phyloP scores from a whole-genome alignment of 352 stramenopile species.

The Phytopythium helicoides region DNA sequence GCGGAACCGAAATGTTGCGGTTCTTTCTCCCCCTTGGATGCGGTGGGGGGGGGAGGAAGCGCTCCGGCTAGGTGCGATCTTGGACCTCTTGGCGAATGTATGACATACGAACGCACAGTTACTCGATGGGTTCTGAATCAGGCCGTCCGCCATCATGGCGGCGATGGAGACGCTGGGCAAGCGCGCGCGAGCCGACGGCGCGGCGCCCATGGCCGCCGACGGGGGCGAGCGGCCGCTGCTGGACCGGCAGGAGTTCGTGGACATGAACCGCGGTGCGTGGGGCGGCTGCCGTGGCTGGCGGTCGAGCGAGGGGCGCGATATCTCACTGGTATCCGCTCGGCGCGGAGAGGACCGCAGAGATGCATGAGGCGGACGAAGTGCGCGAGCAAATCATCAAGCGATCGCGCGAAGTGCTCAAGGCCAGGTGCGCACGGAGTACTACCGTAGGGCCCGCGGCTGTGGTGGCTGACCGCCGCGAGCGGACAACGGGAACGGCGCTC shows the following conservation, averaged over 20 bases:
- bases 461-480: background rate
- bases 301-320: background rate
- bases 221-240: conserved; percentile 16
- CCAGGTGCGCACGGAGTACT: conserved; percentile 35
- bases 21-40: conserved; percentile 1
- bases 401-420: conserved; percentile 94
- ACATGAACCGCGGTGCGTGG: conserved; percentile 44
- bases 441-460: no score
- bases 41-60: background rate
- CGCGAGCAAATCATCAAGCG: conserved; percentile 95
- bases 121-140: no score
- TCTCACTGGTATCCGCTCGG: no score
- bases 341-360: conserved; percentile 37
- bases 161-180: background rate
- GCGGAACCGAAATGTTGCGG: conserved; percentile 4
- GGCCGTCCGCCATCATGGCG: no score
- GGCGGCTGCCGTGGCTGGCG: no score
- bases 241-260: conserved; percentile 43
- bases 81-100: no score
- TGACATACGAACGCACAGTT: no score
- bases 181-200: background rate
- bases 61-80: background rate
- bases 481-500: background rate
- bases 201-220: background rate
- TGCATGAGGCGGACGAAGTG: conserved; percentile 91